Conservation (phyloP, 331 rosid genomes). For the Rosa hybrid region DNA sequence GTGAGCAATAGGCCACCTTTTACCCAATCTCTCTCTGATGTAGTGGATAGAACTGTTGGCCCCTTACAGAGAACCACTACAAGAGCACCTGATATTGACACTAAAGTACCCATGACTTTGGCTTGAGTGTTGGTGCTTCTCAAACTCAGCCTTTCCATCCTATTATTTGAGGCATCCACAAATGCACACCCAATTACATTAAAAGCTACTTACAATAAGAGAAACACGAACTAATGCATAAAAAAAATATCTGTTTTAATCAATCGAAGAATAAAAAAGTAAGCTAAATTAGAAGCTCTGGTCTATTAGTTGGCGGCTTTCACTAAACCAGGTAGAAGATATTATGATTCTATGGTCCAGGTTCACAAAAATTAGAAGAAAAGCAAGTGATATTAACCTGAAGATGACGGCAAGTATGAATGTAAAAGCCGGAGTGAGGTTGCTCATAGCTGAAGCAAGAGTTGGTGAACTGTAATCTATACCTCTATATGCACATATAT, state of each 20-base stretch:
- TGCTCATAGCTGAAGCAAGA: slow-evolving; percentile 43
- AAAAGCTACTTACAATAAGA: neutral
- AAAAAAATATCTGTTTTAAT: neutral
- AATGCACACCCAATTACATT: neutral
- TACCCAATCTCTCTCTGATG: slow-evolving; percentile 47
- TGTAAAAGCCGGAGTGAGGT: slow-evolving; percentile 55
- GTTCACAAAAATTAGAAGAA: neutral
- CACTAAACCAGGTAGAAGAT: neutral
- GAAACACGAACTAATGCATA: neutral
- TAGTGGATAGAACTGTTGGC: slow-evolving; percentile 34
- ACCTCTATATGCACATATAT: slow-evolving; percentile 43
- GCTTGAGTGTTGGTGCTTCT: slow-evolving; percentile 48
- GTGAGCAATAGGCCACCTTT: slow-evolving; percentile 58
- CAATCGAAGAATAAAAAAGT: neutral
- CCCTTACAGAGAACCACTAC: slow-evolving; percentile 61
- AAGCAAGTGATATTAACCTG: slow-evolving; percentile 28
- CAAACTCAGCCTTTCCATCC: slow-evolving; percentile 56
- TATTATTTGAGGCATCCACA: slow-evolving; percentile 24
- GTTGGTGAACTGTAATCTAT: slow-evolving; percentile 47
- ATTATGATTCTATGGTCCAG: neutral
- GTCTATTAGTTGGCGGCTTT: neutral
- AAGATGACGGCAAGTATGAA: slow-evolving; percentile 51
- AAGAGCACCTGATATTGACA: slow-evolving; percentile 65
- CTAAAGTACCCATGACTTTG: slow-evolving; percentile 54
- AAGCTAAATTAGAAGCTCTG: neutral